These are phyloP conservation scores for Thelephora terrestris DNA, from an alignment of 1,284 basidiomycete species.

Conservation along the genomic window DNA sequence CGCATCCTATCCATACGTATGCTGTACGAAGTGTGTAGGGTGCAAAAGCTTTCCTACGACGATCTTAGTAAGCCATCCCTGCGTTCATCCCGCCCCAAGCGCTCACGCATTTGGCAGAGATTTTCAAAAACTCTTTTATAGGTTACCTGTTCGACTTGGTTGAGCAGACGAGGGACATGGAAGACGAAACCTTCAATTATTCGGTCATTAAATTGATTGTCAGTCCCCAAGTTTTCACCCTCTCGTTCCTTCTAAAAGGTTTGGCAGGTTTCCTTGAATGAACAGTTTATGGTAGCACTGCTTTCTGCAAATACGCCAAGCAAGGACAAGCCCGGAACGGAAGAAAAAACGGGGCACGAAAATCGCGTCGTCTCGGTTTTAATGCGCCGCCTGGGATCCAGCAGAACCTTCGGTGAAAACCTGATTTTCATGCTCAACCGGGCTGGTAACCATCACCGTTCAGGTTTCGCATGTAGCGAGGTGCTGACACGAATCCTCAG, in stretches of 20 bases:
- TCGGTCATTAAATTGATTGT: conserved; percentile 89
- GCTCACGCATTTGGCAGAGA: conserved; percentile 31
- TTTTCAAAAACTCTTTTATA: conserved; percentile 81
- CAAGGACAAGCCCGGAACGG: conserved; percentile 10
- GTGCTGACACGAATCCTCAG: conserved; percentile 26
- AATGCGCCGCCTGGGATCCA: conserved; percentile 71
- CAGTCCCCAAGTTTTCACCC: conserved; percentile 17
- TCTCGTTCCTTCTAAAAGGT: background rate
- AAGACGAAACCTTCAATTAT: conserved; percentile 91
- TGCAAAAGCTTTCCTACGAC: conserved; percentile 68
- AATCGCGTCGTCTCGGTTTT: conserved; percentile 84
- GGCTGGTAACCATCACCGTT: conserved; percentile 42
- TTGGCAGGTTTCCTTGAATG: conserved; percentile 82
- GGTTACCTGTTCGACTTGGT: conserved; percentile 90
- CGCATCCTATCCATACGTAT: conserved; percentile 63
- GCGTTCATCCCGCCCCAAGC: background rate
- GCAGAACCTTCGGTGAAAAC: conserved; percentile 95
- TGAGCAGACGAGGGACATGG: conserved; percentile 80
- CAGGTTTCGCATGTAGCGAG: background rate
- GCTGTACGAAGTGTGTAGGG: conserved; percentile 85
- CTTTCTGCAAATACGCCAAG: conserved; percentile 23
- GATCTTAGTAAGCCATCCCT: conserved; percentile 57
- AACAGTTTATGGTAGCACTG: conserved; percentile 93
- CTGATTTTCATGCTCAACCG: conserved; percentile 99
- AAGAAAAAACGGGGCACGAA: conserved; percentile 26